Percentiles rank a stretch among this genome's conserved stretches.
phyloP scores from a whole-genome alignment of 129 eudicot genomes.

The Arctium lappa region DNA sequence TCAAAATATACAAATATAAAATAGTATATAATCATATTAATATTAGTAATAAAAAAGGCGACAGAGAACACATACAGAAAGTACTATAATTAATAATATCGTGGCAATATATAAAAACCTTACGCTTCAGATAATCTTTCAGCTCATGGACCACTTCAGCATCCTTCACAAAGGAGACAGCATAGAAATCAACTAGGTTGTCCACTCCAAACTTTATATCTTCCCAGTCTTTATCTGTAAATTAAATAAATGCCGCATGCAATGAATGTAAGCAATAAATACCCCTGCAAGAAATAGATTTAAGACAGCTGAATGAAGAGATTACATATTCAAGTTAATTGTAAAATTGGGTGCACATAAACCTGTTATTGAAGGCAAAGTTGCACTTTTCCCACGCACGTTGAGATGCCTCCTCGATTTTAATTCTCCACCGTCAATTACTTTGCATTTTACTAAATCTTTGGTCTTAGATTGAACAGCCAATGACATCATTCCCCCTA shows the following conservation, averaged over 20 bases:
- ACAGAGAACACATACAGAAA: background rate
- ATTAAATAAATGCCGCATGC: conserved; percentile 14
- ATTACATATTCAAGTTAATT: background rate
- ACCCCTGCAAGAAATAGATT: background rate
- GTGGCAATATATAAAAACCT: conserved; percentile 1
- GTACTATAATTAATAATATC: background rate
- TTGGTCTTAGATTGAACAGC: conserved; percentile 77
- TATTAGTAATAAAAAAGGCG: background rate
- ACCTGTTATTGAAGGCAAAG: conserved; percentile 97
- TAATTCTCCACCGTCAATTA: conserved; percentile 94
- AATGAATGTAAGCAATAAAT: background rate
- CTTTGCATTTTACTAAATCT: conserved; percentile 75
- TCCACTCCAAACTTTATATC: conserved; percentile 97
- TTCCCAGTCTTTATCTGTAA: conserved; percentile 95
- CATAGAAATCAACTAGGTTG: conserved; percentile 90
- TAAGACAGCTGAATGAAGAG: background rate
- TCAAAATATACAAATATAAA: background rate
- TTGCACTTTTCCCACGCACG: conserved; percentile 97
- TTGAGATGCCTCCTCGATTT: conserved; percentile 93
- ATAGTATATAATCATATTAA: background rate
- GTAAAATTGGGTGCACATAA: background rate
- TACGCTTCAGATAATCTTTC: conserved; percentile 80
- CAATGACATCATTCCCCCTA: conserved; percentile 97
- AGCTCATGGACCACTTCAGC: conserved; percentile 90
- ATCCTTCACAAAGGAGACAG: conserved; percentile 94